Conservation (phyloP, 106 monocot species). For the Acorus calamus region DNA sequence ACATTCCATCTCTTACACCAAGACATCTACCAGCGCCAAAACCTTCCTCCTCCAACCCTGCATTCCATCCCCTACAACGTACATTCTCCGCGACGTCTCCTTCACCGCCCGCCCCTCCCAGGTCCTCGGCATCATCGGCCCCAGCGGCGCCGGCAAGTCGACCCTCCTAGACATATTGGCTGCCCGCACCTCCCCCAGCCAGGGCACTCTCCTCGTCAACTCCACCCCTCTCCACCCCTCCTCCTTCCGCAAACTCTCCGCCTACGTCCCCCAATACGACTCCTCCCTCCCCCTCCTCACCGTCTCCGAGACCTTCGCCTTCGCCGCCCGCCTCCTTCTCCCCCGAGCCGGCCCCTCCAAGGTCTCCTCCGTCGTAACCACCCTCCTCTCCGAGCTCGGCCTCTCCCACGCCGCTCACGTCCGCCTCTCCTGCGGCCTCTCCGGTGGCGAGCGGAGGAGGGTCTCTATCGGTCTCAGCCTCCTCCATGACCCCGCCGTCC, state of each 20-base stretch:
- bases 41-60: too few species aligned
- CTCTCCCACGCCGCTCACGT: constrained; percentile 59
- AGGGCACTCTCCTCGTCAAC: constrained; percentile 69
- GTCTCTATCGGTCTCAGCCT: constrained; percentile 80
- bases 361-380: constrained; percentile 12
- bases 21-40: not conserved
- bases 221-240: constrained; percentile 44
- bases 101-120: constrained; percentile 62
- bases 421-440: constrained; percentile 44
- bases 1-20: constrained; percentile 52
- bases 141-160: constrained; percentile 93
- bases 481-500: constrained; percentile 57
- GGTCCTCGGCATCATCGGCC: constrained; percentile 78
- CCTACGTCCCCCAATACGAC: constrained; percentile 84
- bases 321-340: constrained; percentile 61
- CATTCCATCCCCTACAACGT: not conserved
- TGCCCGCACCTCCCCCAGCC: constrained; percentile 47
- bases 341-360: constrained; percentile 10
- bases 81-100: constrained; percentile 69
- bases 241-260: constrained; percentile 64
- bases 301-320: constrained; percentile 70
- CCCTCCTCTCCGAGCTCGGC: constrained; percentile 57
- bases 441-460: constrained; percentile 85
- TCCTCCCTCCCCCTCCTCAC: constrained; percentile 65
- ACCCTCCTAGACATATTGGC: constrained; percentile 90